phyloP scores from a whole-genome alignment of 2,329 filamentous ascomycete genomes.

The Ophidiomyces ophidiicola region DNA sequence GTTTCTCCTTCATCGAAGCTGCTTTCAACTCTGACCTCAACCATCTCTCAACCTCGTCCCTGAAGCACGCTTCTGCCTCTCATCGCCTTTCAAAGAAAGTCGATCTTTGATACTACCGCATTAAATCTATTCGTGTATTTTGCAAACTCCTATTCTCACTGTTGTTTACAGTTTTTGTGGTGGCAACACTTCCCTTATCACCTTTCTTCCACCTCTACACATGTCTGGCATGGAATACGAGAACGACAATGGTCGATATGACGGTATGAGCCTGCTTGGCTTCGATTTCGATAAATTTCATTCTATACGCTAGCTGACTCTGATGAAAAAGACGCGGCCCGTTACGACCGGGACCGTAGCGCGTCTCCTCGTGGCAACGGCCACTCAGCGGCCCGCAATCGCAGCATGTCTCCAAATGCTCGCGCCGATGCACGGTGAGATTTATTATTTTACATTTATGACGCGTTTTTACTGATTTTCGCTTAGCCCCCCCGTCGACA shows the following conservation, averaged over 20 bases:
- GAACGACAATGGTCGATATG: constrained; percentile 52
- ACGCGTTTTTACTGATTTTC: neutral
- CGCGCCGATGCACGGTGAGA: constrained; percentile 42
- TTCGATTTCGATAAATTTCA: constrained; percentile 13
- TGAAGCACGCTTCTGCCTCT: constrained; percentile 9
- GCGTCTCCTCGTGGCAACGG: constrained; percentile 51
- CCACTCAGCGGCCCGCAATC: constrained; percentile 41
- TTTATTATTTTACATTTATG: neutral
- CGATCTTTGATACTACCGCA: too few relatives aligned
- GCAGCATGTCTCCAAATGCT: constrained; percentile 53
- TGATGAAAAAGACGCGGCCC: constrained; percentile 43
- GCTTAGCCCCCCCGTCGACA: constrained; percentile 12
- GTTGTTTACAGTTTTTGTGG: neutral
- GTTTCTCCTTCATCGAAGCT: neutral
- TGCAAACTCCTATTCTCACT: neutral
- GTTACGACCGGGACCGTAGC: constrained; percentile 55
- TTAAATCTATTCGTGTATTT: neutral
- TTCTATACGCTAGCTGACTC: constrained; percentile 14
- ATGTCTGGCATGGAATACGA: constrained; percentile 50
- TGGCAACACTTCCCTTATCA: constrained; percentile 3
- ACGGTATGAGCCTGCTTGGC: constrained; percentile 40
- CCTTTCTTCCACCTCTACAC: constrained; percentile 10
- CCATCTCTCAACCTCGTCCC: constrained; percentile 17
- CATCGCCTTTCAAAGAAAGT: too few relatives aligned
- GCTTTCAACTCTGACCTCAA: constrained; percentile 2